Percentiles rank a stretch among this genome's conserved stretches.
These are phyloP conservation scores for Mortierella sp. DNA, from an alignment of 371 early-diverging fungal species.

Conservation along the genomic window DNA sequence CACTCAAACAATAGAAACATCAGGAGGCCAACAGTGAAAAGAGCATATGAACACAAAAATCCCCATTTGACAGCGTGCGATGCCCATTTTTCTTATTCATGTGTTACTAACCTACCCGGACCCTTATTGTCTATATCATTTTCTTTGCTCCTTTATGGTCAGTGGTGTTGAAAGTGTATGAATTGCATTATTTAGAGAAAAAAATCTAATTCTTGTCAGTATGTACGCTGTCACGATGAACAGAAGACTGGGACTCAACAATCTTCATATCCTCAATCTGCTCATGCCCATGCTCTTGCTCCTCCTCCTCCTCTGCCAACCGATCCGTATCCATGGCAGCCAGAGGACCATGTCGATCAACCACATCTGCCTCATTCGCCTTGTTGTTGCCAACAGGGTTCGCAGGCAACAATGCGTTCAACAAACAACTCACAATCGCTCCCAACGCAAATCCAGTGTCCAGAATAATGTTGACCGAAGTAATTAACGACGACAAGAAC, in stretches of 20 bases:
- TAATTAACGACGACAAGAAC: conserved; percentile 65
- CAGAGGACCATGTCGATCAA: conserved; percentile 36
- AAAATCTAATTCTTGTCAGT: conserved; percentile 26
- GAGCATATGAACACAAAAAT: too few species aligned
- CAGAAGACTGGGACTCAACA: conserved; percentile 34
- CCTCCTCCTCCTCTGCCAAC: conserved; percentile 2
- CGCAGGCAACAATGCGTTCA: conserved; percentile 65
- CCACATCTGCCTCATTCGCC: conserved; percentile 2
- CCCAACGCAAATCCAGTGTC: conserved; percentile 70
- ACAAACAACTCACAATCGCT: conserved; percentile 65
- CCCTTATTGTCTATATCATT: too few species aligned
- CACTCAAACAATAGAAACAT: too few species aligned
- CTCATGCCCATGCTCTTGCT: neutral
- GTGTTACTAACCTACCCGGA: too few species aligned
- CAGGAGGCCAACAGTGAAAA: too few species aligned
- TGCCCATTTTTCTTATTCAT: too few species aligned
- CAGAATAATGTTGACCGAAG: conserved; percentile 70
- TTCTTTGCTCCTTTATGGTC: too few species aligned
- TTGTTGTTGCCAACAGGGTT: conserved; percentile 15
- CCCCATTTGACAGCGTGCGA: too few species aligned
- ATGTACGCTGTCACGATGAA: conserved; percentile 32
- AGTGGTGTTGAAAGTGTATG: too few species aligned
- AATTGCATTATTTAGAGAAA: too few species aligned
- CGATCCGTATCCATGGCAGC: neutral
- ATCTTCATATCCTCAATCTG: conserved; percentile 46